Evolutionary conservation across 2,329 filamentous ascomycete species (phyloP).

Genomic region (Arthrobotrys entomopaga): DNA sequence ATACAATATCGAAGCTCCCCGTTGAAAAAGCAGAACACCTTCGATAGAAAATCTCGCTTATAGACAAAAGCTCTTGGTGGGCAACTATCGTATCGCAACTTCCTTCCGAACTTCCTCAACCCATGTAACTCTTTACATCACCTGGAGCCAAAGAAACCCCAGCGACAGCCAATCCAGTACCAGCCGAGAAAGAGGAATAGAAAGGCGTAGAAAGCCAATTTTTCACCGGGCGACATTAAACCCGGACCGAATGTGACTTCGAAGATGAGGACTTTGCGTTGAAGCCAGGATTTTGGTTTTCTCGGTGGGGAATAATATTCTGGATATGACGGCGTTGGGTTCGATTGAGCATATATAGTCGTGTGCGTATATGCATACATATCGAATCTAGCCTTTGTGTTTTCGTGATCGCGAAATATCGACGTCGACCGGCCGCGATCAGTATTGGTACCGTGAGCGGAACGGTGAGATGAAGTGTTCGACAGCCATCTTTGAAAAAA

Average conservation of each 20-base stretch:
- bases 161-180: background rate
- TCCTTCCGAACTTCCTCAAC: background rate
- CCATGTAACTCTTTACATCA: slow-evolving; percentile 25
- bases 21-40: too few species aligned
- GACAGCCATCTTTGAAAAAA: too few species aligned
- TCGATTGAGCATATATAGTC: background rate
- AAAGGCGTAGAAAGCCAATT: slow-evolving; percentile 60
- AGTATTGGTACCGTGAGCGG: too few species aligned
- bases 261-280: slow-evolving; percentile 62
- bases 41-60: slow-evolving; percentile 9
- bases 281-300: slow-evolving; percentile 34
- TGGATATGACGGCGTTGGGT: background rate
- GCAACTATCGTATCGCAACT: too few species aligned
- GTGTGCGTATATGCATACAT: too few species aligned
- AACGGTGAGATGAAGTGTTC: too few species aligned
- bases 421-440: too few species aligned
- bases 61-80: background rate
- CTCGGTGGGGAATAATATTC: background rate
- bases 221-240: slow-evolving; percentile 64
- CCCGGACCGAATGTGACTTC: slow-evolving; percentile 65
- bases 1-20: too few species aligned
- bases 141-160: slow-evolving; percentile 10
- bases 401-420: too few species aligned
- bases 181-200: slow-evolving; percentile 27
- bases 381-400: too few species aligned